Conservation (phyloP, 345 rosid genomes). For the Acer yangbiense region DNA sequence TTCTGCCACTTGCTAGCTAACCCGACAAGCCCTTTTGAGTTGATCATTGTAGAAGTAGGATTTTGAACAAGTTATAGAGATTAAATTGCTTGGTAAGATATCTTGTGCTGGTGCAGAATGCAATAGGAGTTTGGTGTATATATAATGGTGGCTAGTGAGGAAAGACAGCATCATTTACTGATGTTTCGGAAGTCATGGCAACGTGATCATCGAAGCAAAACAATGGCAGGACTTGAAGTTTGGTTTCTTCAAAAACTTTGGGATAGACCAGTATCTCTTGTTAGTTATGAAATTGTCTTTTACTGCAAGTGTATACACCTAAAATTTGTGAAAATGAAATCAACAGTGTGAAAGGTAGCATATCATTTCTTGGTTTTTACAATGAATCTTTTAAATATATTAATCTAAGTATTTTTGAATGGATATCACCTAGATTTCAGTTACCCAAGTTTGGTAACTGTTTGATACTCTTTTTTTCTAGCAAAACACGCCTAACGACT, state of each 20-base stretch:
- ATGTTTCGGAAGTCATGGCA: neutral
- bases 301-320: neutral
- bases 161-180: no score
- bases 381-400: no score
- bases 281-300: conserved; percentile 1
- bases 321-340: neutral
- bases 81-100: neutral
- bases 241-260: neutral
- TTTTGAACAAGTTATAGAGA: neutral
- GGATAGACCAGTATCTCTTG: neutral
- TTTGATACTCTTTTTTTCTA: neutral
- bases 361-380: no score
- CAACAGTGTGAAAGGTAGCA: no score
- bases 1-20: conserved; percentile 30
- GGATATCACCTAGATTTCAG: neutral
- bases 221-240: neutral
- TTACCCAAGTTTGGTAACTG: neutral
- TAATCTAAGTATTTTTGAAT: no score
- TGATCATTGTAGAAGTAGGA: conserved; percentile 16
- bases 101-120: conserved; percentile 2
- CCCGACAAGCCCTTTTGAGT: conserved; percentile 22
- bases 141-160: neutral
- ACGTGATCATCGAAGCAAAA: conserved; percentile 3
- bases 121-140: neutral
- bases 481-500: neutral